Percentiles rank a stretch among this genome's conserved stretches.
These are phyloP conservation scores for Canna indica DNA, from an alignment of 176 grass and related monocot species.

Conservation along the genomic window DNA sequence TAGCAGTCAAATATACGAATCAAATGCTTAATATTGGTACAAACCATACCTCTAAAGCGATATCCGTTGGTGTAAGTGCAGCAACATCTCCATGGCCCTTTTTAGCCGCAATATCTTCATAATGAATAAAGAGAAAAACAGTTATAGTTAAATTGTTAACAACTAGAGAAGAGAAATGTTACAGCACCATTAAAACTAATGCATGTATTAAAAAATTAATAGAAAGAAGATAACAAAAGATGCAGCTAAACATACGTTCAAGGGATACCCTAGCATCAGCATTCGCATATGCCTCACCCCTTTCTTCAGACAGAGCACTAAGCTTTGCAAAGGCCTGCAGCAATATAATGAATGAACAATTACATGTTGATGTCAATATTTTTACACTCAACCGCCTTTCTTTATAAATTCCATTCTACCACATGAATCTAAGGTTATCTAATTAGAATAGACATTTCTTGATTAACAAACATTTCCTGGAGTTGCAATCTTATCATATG, in stretches of 20 bases:
- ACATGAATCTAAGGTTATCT: too few relatives aligned
- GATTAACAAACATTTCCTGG: too few relatives aligned
- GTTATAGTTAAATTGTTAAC: background rate
- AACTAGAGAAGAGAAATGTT: background rate
- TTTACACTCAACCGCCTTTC: background rate
- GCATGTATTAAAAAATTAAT: too few relatives aligned
- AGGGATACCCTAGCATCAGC: conserved; percentile 83
- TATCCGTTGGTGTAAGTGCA: conserved; percentile 63
- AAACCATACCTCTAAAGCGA: conserved; percentile 63
- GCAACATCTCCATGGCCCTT: conserved; percentile 66
- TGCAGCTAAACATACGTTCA: conserved; percentile 50
- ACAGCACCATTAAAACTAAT: background rate
- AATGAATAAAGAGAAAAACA: conserved; percentile 5
- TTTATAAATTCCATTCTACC: background rate
- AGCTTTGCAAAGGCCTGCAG: conserved; percentile 81
- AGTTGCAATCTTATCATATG: too few relatives aligned
- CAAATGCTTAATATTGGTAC: background rate
- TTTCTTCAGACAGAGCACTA: conserved; percentile 68
- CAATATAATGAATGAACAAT: background rate
- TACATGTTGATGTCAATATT: background rate
- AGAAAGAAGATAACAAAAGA: background rate
- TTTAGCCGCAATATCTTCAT: conserved; percentile 72
- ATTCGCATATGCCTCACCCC: conserved; percentile 79
- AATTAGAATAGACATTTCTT: too few relatives aligned
- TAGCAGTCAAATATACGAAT: background rate